Base-by-base conservation (phyloP, 257 asterid genomes). In the Craterostigma plantagineum region DNA sequence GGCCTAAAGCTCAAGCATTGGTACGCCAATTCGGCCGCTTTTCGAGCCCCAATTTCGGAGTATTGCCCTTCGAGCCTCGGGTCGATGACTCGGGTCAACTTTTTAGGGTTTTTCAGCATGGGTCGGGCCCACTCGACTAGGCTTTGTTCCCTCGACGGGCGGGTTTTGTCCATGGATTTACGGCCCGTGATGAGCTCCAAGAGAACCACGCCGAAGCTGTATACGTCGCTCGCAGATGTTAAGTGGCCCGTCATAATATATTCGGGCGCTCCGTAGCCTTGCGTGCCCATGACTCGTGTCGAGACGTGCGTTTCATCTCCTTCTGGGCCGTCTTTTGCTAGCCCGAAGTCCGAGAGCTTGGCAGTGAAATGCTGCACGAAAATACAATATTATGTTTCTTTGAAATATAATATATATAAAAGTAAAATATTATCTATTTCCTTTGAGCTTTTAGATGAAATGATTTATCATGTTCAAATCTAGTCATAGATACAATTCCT, bases 261-360 rank as follows among this genome's bases (percentile, higher is more conserved):
- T 49, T 83, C 95, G 0, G 95, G 95, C 4, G 95, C 95, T n/a
- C 93, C 95, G 16, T 83, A 83, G 12, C 95, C 95, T 0, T 73
- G 91, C 0, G 96, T 86, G 35, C 96, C 96, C 92, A 86, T 75
- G 4, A 86, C 92, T 39, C 94, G 76, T 0, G 96, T 86, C 4
- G 96, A 81, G 39, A 86, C 94, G 38, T 86, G 96, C 8, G 96
- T 75, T 7, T 81, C 72, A 38, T 86, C 96, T 27, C 91, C 96
- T 57, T 86, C 94, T 0, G 96, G 96, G 18, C 96, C 96, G 50
- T 81, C 96, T 45, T 64, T 78, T 0, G 94, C 96, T 0, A 86
- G 79, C 7, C 96, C 96, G 3, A 86, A 86, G 56, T 86, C 96
- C 0, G 96, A 86, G 38, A 86, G 77, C 56, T 86, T 86, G 7